Base-by-base conservation (phyloP, 768 basidiomycete genomes). In the Rhodotorula graminis region DNA sequence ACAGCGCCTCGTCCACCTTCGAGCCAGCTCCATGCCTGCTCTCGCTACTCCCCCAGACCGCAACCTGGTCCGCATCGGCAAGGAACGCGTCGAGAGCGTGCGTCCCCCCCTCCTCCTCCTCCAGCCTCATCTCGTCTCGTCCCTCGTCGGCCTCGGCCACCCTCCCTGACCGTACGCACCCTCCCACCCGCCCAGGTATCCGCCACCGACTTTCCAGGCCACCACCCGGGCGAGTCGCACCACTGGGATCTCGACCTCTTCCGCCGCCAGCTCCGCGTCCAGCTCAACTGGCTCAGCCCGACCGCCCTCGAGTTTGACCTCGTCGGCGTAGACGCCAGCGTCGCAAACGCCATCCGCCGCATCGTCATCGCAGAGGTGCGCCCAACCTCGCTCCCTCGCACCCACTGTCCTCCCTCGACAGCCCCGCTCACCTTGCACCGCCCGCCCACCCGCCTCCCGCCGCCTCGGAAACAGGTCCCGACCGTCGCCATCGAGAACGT, bases 351-450 rank as follows among this genome's bases (percentile, higher is more conserved):
- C 0, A 87, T 95, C 75, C 85, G 96, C 40, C 85, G 96, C 68
- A 92, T 96, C 66, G 84, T 97, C 80, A 90, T 98, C 60, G 90
- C 95, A 18, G 96, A 99, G 86, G 94, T 93, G 69, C 65, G 86
- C 18, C 2, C 56, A n/a, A n/a, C 21, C 56, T 81, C 44, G 47
- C 23, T 12, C 9, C 49, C 27, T 55, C 57, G 60, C 31, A 2
- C 55, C 21, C 55, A 33, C 31, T 21, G 18, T 5, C 25, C 19
- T 19, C 46, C 37, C 46, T 42, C 31, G 25, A 61, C 37, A 31
- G 49, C 19, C 29, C 37, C 37, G 37, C 4, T 4, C 9, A 4
- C 37, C 37, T 9, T 5, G 9, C 5, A 37, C 37, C 5, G 9
- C 5, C 37, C 37, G 37, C 37, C 9, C 37, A 37, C 37, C 37